Evolutionary conservation across 2,329 filamentous ascomycete species (phyloP), one percentile per base, ranked within the genome.

Genomic region (Fusarium sulawesiense): DNA sequence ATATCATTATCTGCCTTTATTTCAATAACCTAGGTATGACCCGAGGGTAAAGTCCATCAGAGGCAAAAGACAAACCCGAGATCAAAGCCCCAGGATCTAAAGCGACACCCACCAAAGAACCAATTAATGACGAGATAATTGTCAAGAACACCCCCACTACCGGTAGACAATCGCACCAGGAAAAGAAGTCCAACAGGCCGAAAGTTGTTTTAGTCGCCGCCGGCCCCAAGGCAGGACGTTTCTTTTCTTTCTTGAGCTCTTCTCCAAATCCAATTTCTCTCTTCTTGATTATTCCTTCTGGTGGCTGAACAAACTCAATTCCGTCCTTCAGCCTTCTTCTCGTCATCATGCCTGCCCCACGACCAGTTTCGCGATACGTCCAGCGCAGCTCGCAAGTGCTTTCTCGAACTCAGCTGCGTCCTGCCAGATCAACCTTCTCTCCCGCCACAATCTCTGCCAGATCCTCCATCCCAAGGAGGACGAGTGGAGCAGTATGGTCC

Each of bases 321-420:
- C 23, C 34, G 11, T 13, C 23, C 50, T 18, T 54, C 49, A 32
- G 44, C 53, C 51, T 18, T 51, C 23, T 23, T 37, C 37, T 37
- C 27, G 25, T 29, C 62, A 75, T 51, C 68, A 82, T 81, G 80
- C 76, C 79, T 58, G 77, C 79, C 58, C 73, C 77, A 45, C 73
- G 78, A 66, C 80, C 81, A 20, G 75, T 82, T 60, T 78, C 80
- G 61, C 78, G 80, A 69, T 82, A 78, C 73, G 76, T 82, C 53
- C 80, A 79, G 73, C 80, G 77, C 74, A 76, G 78, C 73, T 77
- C 78, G 46, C 77, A 79, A 61, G 75, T 74, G 34, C 66, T 80
- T 60, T 74, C 73, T 44, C 76, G 69, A 61, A 66, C 73, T 32
- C 75, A 74, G 62, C 76, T 73, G 70, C 76, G 73, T 41, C 73